Base-by-base conservation (phyloP, 208 protist genomes). In the Leishmania braziliensis region DNA sequence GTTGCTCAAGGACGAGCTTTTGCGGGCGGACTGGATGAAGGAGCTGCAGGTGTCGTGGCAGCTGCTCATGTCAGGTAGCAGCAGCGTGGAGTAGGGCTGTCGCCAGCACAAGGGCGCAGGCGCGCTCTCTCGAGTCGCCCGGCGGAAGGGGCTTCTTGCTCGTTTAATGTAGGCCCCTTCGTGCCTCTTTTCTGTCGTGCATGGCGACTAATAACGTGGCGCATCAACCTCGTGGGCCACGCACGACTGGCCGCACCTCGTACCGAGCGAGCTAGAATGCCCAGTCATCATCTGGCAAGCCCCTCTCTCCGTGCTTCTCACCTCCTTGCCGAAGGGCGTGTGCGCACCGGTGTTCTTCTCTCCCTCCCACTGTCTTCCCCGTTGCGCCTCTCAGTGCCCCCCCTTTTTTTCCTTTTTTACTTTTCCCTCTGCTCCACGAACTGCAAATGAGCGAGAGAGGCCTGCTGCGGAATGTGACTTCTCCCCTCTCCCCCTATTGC, bases 1-100 rank as follows among this genome's bases (percentile, higher is more conserved):
- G 6, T 26, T 14, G 1, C 43, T 84, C 53, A 36, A 18, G 10
- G 75, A 80, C 33, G 80, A 76, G 43, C 18, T 33, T n/a, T 20
- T 75, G 14, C 80, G 66, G 50, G 50, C 18, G 26, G 72, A 50
- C 33, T 84, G 80, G 80, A 80, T 80, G 80, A 70, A 76, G 58
- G 58, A 80, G 69, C 39, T 84, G 75, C 70, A 54, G 80, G 56
- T 70, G 50, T 84, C 69, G 56, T 84, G 75, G 80, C 80, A 80
- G 54, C 68, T 80, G 0, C 58, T 84, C 1, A 68, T 80, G 80
- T 80, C 68, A 20, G 80, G 80, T 18, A 84, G 80, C 69, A 80
- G 80, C 80, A 63, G 36, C 33, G 58, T 80, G 6, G 75, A 56
- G 60, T 82, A 75, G 48, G 12, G 0, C n/a, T 16, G 62, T 20